phyloP scores from a whole-genome alignment of 495 filamentous ascomycete species.

The Hapsidospora chrysogenum region DNA sequence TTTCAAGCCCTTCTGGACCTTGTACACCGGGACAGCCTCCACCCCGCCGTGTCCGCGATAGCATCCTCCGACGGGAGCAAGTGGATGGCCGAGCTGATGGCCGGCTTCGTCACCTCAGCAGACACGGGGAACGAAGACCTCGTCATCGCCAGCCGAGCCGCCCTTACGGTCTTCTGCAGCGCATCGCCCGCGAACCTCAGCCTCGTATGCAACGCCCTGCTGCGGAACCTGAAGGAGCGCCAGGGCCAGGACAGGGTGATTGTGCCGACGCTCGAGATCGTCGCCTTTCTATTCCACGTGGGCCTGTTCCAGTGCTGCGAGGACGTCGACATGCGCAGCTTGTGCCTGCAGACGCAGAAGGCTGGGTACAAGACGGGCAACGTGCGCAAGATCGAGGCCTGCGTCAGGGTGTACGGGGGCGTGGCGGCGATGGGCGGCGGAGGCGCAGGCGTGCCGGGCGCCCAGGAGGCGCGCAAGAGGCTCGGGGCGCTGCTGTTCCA shows the following conservation, averaged over 20 bases:
- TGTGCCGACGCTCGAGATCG: slow-evolving; percentile 57
- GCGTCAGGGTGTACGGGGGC: slow-evolving; percentile 58
- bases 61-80: slow-evolving; percentile 6
- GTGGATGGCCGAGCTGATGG: slow-evolving; percentile 36
- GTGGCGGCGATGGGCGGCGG: slow-evolving; percentile 19
- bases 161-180: slow-evolving; percentile 38
- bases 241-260: slow-evolving; percentile 48
- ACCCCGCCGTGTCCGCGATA: slow-evolving; percentile 6
- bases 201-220: slow-evolving; percentile 16
- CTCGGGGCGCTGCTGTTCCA: slow-evolving; percentile 28
- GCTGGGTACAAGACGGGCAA: slow-evolving; percentile 68
- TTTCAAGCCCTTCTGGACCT: slow-evolving; percentile 33
- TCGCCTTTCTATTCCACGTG: slow-evolving; percentile 56
- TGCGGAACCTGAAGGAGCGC: slow-evolving; percentile 17
- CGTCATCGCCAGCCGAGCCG: slow-evolving; percentile 53
- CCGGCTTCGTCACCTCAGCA: slow-evolving; percentile 68
- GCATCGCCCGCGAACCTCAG: slow-evolving; percentile 12
- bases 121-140: slow-evolving; percentile 72
- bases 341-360: slow-evolving; percentile 57
- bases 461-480: slow-evolving; percentile 21
- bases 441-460: not conserved
- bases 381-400: slow-evolving; percentile 61
- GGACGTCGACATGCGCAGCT: slow-evolving; percentile 21
- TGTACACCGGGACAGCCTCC: slow-evolving; percentile 12
- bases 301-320: slow-evolving; percentile 18